Conservation (phyloP, 2,329 filamentous ascomycete genomes). For the Monosporascus sp. region DNA sequence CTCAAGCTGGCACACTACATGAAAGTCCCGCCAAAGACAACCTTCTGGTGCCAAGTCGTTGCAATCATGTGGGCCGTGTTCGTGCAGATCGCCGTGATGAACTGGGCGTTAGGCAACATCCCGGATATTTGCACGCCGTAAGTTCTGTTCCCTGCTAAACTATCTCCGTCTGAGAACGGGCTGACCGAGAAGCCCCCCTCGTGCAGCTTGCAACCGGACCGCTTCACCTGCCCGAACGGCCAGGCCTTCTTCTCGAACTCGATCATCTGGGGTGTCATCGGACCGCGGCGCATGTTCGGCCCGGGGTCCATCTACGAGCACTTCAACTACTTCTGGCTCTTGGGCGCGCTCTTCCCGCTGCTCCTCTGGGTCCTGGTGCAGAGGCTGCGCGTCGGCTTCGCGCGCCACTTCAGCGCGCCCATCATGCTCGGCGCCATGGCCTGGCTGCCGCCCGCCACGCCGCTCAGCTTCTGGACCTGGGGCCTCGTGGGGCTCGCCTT, state of each 20-base stretch:
- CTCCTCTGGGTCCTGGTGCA: conserved; percentile 40
- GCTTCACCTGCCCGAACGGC: conserved; percentile 40
- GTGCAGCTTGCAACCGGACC: conserved; percentile 33
- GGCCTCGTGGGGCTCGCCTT: conserved; percentile 52
- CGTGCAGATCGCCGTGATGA: conserved; percentile 44
- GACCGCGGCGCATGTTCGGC: conserved; percentile 51
- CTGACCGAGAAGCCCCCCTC: conserved; percentile 19
- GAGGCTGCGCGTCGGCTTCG: conserved; percentile 33
- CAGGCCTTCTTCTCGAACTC: conserved; percentile 45
- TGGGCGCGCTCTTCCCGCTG: conserved; percentile 44
- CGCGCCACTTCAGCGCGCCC: conserved; percentile 50
- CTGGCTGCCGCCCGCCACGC: conserved; percentile 54
- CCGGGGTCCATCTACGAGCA: conserved; percentile 44
- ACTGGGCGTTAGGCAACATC: conserved; percentile 42
- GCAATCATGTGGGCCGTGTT: conserved; percentile 44
- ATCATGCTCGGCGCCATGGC: conserved; percentile 52
- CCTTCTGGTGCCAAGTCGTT: conserved; percentile 45
- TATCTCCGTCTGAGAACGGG: not conserved
- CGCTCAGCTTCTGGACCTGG: conserved; percentile 55
- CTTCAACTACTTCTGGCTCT: conserved; percentile 50
- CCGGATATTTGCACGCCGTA: conserved; percentile 35
- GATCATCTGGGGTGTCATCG: conserved; percentile 53
- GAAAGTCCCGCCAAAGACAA: conserved; percentile 39
- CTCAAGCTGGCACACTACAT: conserved; percentile 34
- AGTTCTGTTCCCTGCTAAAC: conserved; percentile 19